Conservation (phyloP, 2,329 filamentous ascomycete genomes). For the Aspergillus hortae region DNA sequence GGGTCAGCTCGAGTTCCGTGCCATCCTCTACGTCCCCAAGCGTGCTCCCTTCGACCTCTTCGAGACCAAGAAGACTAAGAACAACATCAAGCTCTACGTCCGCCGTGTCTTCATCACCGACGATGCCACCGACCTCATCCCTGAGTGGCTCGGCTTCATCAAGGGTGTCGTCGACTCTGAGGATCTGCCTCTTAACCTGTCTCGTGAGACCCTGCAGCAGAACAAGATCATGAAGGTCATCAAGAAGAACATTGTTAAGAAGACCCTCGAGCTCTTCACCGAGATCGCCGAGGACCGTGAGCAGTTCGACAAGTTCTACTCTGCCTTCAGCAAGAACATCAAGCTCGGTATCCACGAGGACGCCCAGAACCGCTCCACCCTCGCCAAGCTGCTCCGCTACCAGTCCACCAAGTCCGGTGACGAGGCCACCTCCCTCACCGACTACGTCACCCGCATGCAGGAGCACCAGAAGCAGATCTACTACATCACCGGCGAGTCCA, state of each 20-base stretch:
- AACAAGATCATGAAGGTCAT: slow-evolving; percentile 99
- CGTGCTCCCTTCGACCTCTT: slow-evolving; percentile 99
- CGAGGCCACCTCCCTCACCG: slow-evolving; percentile 86
- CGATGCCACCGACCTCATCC: slow-evolving; percentile 97
- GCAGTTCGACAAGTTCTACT: slow-evolving; percentile 99
- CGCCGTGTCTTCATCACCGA: slow-evolving; percentile 99
- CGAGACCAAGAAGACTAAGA: slow-evolving; percentile 99
- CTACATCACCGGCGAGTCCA: slow-evolving; percentile 99
- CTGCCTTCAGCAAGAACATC: slow-evolving; percentile 99
- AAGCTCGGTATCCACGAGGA: slow-evolving; percentile 99
- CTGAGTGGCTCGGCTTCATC: slow-evolving; percentile 98
- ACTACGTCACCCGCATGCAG: slow-evolving; percentile 99
- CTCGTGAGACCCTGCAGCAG: slow-evolving; percentile 99
- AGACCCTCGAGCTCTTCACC: slow-evolving; percentile 98
- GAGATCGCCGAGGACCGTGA: slow-evolving; percentile 99
- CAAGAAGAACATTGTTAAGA: slow-evolving; percentile 99
- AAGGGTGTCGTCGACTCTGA: slow-evolving; percentile 99
- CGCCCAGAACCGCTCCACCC: slow-evolving; percentile 85
- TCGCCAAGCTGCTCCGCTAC: slow-evolving; percentile 98
- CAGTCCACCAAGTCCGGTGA: slow-evolving; percentile 98
- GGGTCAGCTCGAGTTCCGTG: slow-evolving; percentile 99
- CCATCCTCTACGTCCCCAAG: slow-evolving; percentile 99
- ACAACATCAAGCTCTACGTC: slow-evolving; percentile 99
- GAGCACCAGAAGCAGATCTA: slow-evolving; percentile 99
- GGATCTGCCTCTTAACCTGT: slow-evolving; percentile 98